Base-by-base conservation (phyloP, 1,284 basidiomycete genomes). In the Trametes hirsuta region DNA sequence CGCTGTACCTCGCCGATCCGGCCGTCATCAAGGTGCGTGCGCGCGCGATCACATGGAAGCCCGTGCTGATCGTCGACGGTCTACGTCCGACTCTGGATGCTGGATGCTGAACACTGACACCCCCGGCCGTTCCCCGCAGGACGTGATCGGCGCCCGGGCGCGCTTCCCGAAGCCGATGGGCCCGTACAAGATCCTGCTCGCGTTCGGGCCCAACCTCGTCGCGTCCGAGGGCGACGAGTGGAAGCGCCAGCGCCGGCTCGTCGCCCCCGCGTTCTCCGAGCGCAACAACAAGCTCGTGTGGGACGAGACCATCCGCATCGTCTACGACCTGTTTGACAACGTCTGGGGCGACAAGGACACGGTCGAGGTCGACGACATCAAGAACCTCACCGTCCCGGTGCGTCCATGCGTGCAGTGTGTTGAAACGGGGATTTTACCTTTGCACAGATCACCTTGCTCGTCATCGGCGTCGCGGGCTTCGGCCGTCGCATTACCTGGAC, bases 381-480 rank as follows among this genome's bases (percentile, higher is more conserved):
- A 75, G 1, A 73, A 77, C 18, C 54, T 78, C 5, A 85, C 84
- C 0, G 68, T 84, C 5, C 80, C 81, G 22, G 85, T 85, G 62
- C 47, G 78, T 59, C 78, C 14, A 4, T 34, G 14, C 10, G 35
- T 1, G 24, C 10, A 22, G 35, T 2, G 34, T 24, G 42, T 30
- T 24, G 10, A 14, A 4, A 6, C 44, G 10, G 30, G 36, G 21
- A 51, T 42, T 30, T 18, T 45, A 15, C n/a, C 10, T 6, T 6
- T 25, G 12, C 9, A 15, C 44, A 86, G 84, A 79, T 85, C 48
- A 80, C 85, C 0, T 76, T 87, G 1, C 82, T 83, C 49, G 79
- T 85, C 34, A 84, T 87, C 51, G 77, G 83, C 24, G 76, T 76
- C 1, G 84, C 85, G 53, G 84, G 84, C 76, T 88, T 86, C 66